A percentile compares a stretch with the other conserved stretches of the same genome.
These are phyloP conservation scores for Pezicula carpinea DNA, from an alignment of 2,329 filamentous ascomycete genomes.

Conservation along the genomic window DNA sequence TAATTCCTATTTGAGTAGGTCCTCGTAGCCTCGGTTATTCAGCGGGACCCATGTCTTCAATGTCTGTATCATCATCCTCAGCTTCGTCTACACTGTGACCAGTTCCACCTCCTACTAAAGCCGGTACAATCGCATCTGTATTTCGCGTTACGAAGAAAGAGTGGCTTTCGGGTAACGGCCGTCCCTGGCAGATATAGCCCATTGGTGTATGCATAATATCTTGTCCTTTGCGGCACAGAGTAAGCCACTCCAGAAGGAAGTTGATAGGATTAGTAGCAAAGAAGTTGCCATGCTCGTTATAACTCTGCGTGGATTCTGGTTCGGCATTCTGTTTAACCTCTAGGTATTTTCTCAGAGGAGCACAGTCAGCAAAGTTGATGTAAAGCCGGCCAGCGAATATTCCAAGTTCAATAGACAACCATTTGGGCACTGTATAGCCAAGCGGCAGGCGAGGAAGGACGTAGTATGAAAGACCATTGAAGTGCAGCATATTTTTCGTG, in stretches of 20 bases:
- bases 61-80: no score
- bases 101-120: not conserved
- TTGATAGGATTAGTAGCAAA: slow-evolving; percentile 32
- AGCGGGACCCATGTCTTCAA: no score
- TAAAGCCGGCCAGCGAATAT: slow-evolving; percentile 57
- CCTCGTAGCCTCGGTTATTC: no score
- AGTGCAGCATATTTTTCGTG: slow-evolving; percentile 52
- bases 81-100: not conserved
- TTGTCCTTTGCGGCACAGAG: slow-evolving; percentile 45
- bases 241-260: slow-evolving; percentile 53
- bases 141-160: slow-evolving; percentile 40
- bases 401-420: slow-evolving; percentile 53
- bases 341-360: slow-evolving; percentile 23
- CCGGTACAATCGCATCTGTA: not conserved
- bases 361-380: slow-evolving; percentile 43
- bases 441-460: slow-evolving; percentile 41
- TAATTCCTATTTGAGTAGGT: no score
- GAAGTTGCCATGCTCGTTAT: slow-evolving; percentile 3
- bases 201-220: slow-evolving; percentile 54
- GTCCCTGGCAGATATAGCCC: slow-evolving; percentile 49
- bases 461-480: slow-evolving; percentile 49
- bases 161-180: slow-evolving; percentile 40
- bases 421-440: slow-evolving; percentile 37
- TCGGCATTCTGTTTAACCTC: not conserved
- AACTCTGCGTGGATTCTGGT: not conserved